Percentiles rank a stretch among this genome's conserved stretches.
Conservation (phyloP, 179 eudicot genomes). For the Pouteria campechiana region DNA sequence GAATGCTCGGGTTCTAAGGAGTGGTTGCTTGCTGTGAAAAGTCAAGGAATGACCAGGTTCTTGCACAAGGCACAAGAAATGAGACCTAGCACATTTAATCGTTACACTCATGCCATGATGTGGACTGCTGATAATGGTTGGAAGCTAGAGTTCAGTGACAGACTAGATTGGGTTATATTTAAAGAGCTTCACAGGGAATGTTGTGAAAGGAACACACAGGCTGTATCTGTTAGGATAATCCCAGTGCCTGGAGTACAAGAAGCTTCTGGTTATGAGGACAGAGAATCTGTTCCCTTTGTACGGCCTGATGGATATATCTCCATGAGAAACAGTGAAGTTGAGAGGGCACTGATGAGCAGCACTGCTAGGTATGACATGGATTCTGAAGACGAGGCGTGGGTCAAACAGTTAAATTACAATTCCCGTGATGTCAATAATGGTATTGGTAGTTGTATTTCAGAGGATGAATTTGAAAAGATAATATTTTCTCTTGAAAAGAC, state of each 20-base stretch:
- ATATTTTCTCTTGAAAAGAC: constrained; percentile 85
- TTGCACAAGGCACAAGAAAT: constrained; percentile 35
- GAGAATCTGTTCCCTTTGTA: constrained; percentile 13
- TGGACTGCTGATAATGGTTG: constrained; percentile 61
- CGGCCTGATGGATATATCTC: constrained; percentile 64
- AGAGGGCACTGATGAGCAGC: constrained; percentile 57
- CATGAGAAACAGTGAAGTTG: constrained; percentile 54
- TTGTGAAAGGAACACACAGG: constrained; percentile 38
- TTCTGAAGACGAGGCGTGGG: constrained; percentile 77
- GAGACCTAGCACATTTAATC: constrained; percentile 51
- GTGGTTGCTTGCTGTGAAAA: constrained; percentile 61
- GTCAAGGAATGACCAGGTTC: constrained; percentile 29
- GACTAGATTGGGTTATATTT: constrained; percentile 69
- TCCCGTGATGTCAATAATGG: constrained; percentile 14
- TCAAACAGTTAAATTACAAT: constrained; percentile 33
- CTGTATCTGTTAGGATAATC: constrained; percentile 33
- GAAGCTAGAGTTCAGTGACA: constrained; percentile 76
- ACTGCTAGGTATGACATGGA: constrained; percentile 74
- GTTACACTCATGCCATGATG: constrained; percentile 50
- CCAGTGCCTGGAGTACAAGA: constrained; percentile 73
- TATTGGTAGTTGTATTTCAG: constrained; percentile 20
- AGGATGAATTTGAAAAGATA: constrained; percentile 54
- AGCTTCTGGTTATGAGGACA: constrained; percentile 23
- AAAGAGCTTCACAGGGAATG: constrained; percentile 70
- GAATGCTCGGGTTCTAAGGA: constrained; percentile 38